phyloP scores from a whole-genome alignment of 2,329 filamentous ascomycete species.

The Claviceps fusiformis region DNA sequence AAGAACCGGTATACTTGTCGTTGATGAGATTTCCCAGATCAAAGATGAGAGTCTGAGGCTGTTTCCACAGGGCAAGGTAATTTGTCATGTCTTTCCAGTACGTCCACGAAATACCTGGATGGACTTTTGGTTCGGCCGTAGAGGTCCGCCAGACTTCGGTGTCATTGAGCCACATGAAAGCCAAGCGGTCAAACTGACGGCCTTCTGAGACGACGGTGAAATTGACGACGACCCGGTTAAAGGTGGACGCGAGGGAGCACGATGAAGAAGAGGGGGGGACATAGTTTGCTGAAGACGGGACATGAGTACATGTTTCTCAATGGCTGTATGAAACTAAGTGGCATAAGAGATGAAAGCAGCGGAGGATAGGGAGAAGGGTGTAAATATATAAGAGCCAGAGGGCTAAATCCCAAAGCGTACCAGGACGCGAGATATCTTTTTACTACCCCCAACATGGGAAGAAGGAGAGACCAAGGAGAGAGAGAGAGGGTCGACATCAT shows the following conservation, averaged over 20 bases:
- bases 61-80: constrained; percentile 54
- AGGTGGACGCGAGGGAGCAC: constrained; percentile 55
- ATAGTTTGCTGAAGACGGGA: constrained; percentile 4
- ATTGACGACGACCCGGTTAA: constrained; percentile 64
- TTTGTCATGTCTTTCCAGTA: constrained; percentile 69
- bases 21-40: constrained; percentile 63
- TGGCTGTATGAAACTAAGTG: background rate
- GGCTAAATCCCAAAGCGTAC: background rate
- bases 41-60: constrained; percentile 62
- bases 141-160: constrained; percentile 74
- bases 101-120: constrained; percentile 58
- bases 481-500: no score
- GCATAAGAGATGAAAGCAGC: background rate
- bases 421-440: background rate
- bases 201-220: constrained; percentile 60
- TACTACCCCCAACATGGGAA: background rate
- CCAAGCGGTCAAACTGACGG: constrained; percentile 64
- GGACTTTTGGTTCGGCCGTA: constrained; percentile 59
- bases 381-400: background rate
- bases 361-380: background rate
- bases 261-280: constrained; percentile 35
- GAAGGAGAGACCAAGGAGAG: no score
- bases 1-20: constrained; percentile 56
- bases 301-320: background rate
- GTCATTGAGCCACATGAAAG: constrained; percentile 61